These are phyloP conservation scores for Ochetophila trinervis DNA, from an alignment of 306 rosid genomes.

Conservation along the genomic window DNA sequence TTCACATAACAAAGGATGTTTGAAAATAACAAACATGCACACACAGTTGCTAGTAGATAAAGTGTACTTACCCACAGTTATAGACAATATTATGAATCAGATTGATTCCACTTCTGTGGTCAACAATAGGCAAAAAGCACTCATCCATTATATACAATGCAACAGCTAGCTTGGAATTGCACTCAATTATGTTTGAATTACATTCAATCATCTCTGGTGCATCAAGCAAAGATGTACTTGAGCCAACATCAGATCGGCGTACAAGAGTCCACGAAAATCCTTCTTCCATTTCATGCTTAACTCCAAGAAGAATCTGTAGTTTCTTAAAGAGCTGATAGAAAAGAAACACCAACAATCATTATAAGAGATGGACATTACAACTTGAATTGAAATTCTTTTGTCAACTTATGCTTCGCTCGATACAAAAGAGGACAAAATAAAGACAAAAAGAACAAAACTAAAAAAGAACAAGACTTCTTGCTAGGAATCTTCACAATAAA, in stretches of 20 bases:
- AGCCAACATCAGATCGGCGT: constrained; percentile 55
- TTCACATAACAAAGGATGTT: background rate
- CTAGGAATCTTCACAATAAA: background rate
- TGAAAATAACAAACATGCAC: background rate
- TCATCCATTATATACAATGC: constrained; percentile 81
- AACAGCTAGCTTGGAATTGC: constrained; percentile 88
- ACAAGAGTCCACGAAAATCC: constrained; percentile 81
- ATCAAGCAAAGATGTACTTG: constrained; percentile 47
- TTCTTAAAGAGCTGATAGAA: constrained; percentile 57
- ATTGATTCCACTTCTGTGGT: constrained; percentile 85
- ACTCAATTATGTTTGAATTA: constrained; percentile 69
- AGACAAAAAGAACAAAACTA: background rate
- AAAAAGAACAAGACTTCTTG: background rate
- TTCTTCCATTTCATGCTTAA: constrained; percentile 69
- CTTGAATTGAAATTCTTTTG: constrained; percentile 16
- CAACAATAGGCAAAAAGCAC: constrained; percentile 88
- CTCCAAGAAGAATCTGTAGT: constrained; percentile 76
- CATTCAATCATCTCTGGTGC: constrained; percentile 45
- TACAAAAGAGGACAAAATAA: too few species aligned
- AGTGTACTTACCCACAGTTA: constrained; percentile 72
- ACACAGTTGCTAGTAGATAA: background rate
- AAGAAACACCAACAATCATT: constrained; percentile 25
- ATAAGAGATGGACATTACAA: constrained; percentile 11
- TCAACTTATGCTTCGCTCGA: background rate
- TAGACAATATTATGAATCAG: constrained; percentile 77